Percentiles rank a stretch among this genome's conserved stretches.
Conservation (phyloP, 805 yeast genomes). For the Clavispora santaluciae region DNA sequence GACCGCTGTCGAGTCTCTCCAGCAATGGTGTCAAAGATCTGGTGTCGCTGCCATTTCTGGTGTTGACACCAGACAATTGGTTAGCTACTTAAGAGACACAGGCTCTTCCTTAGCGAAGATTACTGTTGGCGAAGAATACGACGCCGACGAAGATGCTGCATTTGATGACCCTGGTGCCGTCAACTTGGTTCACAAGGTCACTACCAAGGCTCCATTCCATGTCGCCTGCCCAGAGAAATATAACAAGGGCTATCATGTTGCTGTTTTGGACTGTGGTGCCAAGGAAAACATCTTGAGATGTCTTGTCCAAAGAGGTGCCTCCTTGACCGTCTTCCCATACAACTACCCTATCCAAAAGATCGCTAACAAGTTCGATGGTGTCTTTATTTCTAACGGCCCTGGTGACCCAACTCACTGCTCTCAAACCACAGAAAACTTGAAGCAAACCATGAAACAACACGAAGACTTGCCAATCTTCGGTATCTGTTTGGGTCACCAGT, state of each 20-base stretch:
- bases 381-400: conserved; percentile 93
- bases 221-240: conserved; percentile 57
- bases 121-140: conserved; percentile 85
- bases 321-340: conserved; percentile 94
- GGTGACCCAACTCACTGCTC: conserved; percentile 95
- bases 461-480: conserved; percentile 88
- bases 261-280: conserved; percentile 96
- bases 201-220: conserved; percentile 94
- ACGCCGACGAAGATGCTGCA: conserved; percentile 87
- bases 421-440: conserved; percentile 68
- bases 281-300: conserved; percentile 96
- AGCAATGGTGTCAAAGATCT: conserved; percentile 94
- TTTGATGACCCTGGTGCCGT: conserved; percentile 86
- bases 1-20: conserved; percentile 96
- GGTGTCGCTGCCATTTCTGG: conserved; percentile 95
- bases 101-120: conserved; percentile 93
- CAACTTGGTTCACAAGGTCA: conserved; percentile 87
- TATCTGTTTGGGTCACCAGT: conserved; percentile 96
- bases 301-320: conserved; percentile 90
- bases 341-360: conserved; percentile 89
- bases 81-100: conserved; percentile 87
- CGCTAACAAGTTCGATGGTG: conserved; percentile 90
- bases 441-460: conserved; percentile 58
- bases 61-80: conserved; percentile 94
- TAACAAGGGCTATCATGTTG: conserved; percentile 66